Base-by-base conservation (phyloP, 345 rosid species). In the Pseudoturritis turrita region DNA sequence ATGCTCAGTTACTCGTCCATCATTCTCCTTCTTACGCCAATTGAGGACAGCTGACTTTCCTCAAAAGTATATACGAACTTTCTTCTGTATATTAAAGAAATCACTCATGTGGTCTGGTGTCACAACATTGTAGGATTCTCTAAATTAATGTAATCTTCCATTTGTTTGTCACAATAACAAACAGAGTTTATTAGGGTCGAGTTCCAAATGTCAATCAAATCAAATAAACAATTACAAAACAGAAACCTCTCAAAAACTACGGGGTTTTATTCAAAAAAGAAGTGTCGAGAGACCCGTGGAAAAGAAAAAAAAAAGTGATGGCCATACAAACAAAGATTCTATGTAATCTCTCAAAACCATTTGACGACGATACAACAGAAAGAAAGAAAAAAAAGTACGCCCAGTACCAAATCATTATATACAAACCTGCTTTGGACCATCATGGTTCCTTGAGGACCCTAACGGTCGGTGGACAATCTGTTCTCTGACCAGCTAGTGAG, bases 1-100 rank as follows among this genome's bases (percentile, higher is more conserved):
- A 91, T 95, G 90, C 93, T 87, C 46, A 84, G 90, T 78, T 91
- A 91, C 70, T 91, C 97, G 53, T 85, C 97, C 49, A 85, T 91
- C 75, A 83, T 95, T 65, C 91, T 91, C 41, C 26, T 81, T 2
- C 86, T 77, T 40, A 78, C 83, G 10, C 91, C 86, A 0, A 70
- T 81, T 17, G 79, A 70, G 51, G 67, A 62, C 72, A 66, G 62
- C 33, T 73, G 61, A 73, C 4, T 62, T 65, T 40, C 44, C 60
- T 51, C 60, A 1, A 28, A 51, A 37, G 11, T 45, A 7, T 29
- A 33, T 10, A 1, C 39, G 12, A 37, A n/a, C n/a, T n/a, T n/a
- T 36, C 36, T 58, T 39, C 65, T 59, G 33, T 59, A 14, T 23
- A 23, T 23, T 23, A 37, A 10, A 60, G 21, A 39, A n/a, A 29